phyloP scores from a whole-genome alignment of 164 flowering plant genomes.

The Nymphaea thermarum region DNA sequence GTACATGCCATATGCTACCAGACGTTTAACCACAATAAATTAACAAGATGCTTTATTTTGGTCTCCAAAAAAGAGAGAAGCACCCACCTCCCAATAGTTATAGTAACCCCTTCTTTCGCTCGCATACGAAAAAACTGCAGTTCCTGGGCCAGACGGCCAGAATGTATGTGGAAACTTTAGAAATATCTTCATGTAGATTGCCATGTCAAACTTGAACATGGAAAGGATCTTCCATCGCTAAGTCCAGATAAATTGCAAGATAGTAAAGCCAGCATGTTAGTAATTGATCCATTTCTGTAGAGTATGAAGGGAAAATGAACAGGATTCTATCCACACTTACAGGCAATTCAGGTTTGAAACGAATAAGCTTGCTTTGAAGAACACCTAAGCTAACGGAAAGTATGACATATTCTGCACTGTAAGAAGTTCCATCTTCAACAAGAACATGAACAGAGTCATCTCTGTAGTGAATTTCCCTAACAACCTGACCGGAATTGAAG shows the following conservation, averaged over 20 bases:
- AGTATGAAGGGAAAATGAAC: background rate
- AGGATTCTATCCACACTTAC: background rate
- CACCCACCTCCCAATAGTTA: constrained; percentile 25
- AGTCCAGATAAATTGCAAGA: background rate
- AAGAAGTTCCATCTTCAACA: background rate
- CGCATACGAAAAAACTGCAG: constrained; percentile 12
- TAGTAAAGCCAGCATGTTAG: background rate
- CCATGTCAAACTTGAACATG: constrained; percentile 10
- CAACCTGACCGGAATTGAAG: background rate
- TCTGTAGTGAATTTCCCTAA: background rate
- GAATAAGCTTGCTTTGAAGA: constrained; percentile 1
- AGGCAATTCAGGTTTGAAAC: constrained; percentile 2
- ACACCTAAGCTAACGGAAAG: constrained; percentile 1
- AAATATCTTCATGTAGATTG: constrained; percentile 12
- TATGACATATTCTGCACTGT: constrained; percentile 1
- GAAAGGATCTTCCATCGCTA: constrained; percentile 12
- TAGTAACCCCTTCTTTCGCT: constrained; percentile 15
- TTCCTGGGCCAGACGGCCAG: constrained; percentile 22
- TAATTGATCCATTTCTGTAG: background rate
- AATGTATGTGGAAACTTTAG: constrained; percentile 16
- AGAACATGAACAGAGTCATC: background rate
- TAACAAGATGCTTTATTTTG: background rate
- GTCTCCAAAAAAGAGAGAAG: background rate
- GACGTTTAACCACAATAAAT: too few relatives aligned
- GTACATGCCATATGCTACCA: too few relatives aligned